phyloP scores from a whole-genome alignment of 805 yeast genomes.

The Torulaspora franciscae region DNA sequence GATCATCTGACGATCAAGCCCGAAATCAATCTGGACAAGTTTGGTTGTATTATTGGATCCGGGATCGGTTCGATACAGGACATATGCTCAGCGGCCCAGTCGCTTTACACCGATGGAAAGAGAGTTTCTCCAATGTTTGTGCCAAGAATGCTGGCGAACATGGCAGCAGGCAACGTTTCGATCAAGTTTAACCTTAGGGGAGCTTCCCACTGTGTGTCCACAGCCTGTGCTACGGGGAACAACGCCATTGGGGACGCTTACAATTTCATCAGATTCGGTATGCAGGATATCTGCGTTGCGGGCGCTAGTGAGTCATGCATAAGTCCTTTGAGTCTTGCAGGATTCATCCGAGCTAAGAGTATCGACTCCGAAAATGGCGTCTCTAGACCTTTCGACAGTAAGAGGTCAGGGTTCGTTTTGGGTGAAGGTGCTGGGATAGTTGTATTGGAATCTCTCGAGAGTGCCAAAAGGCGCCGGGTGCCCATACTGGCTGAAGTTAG shows the following conservation, averaged over 20 bases:
- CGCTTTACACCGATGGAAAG: slow-evolving; percentile 34
- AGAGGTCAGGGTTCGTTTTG: slow-evolving; percentile 81
- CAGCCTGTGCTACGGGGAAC: slow-evolving; percentile 97
- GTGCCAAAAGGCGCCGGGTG: slow-evolving; percentile 62
- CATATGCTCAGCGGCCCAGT: slow-evolving; percentile 48
- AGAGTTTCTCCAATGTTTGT: slow-evolving; percentile 81
- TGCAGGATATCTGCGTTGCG: slow-evolving; percentile 82
- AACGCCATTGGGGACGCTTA: slow-evolving; percentile 92
- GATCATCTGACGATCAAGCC: slow-evolving; percentile 32
- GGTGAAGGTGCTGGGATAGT: slow-evolving; percentile 90
- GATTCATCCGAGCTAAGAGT: slow-evolving; percentile 86
- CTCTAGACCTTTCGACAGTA: slow-evolving; percentile 80
- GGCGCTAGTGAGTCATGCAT: slow-evolving; percentile 91
- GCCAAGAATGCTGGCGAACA: slow-evolving; percentile 77
- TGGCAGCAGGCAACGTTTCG: slow-evolving; percentile 92
- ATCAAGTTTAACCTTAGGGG: slow-evolving; percentile 75
- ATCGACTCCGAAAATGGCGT: slow-evolving; percentile 60
- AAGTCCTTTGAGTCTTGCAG: slow-evolving; percentile 83
- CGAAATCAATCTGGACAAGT: slow-evolving; percentile 14
- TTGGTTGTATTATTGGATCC: slow-evolving; percentile 84
- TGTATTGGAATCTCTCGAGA: slow-evolving; percentile 69
- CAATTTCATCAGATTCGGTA: slow-evolving; percentile 70
- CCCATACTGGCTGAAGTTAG: slow-evolving; percentile 71
- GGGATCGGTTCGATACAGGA: slow-evolving; percentile 85
- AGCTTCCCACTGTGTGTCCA: slow-evolving; percentile 80